Evolutionary conservation across 345 rosid genomes (phyloP), one percentile per base, ranked within the genome.

Genomic region (Pugionium cornutum): DNA sequence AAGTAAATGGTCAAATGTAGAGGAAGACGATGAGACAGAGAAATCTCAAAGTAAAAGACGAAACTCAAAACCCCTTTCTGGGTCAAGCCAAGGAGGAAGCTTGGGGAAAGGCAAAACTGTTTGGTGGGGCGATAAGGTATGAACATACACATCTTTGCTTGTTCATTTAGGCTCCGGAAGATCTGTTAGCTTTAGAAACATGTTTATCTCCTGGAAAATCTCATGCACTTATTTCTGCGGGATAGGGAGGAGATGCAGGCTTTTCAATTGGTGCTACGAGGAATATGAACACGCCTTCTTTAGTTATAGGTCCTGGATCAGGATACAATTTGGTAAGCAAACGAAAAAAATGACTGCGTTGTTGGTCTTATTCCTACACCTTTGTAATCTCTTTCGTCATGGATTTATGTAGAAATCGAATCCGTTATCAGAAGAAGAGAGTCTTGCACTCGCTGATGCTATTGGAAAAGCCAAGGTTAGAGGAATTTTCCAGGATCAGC

Each of bases 71-170:
- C 76, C 84, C 28, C 71, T 67, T 41, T 79, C 91, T 41, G 79
- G 82, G 43, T 79, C 84, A 80, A 77, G 73, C 56, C 84, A 72
- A 68, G 77, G 77, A 36, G 67, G 78, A 32, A 68, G 78, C 72
- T 63, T 73, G 27, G 75, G 76, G 72, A 75, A 76, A 69, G 77
- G 84, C 56, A 89, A 92, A 81, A 80, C 90, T 60, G 88, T 92
- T 57, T 84, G 69, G 55, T 89, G 96, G 98, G 84, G 96, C 43
- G 98, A 92, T 68, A 83, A 88, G 96, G 98, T 87, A 78, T 64
- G 33, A 45, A 47, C 46, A 46, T 9, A 29, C 9, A 4, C 36
- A 41, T 33, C 2, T 26, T 66, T 53, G 28, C 34, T 31, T 27
- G 33, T 56, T 36, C 26, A 37, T 30, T 7, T 47, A 6, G 18